Evolutionary conservation across 768 basidiomycete species (phyloP), one percentile per base, ranked within the genome.

Genomic region (Leccinum arenicola): DNA sequence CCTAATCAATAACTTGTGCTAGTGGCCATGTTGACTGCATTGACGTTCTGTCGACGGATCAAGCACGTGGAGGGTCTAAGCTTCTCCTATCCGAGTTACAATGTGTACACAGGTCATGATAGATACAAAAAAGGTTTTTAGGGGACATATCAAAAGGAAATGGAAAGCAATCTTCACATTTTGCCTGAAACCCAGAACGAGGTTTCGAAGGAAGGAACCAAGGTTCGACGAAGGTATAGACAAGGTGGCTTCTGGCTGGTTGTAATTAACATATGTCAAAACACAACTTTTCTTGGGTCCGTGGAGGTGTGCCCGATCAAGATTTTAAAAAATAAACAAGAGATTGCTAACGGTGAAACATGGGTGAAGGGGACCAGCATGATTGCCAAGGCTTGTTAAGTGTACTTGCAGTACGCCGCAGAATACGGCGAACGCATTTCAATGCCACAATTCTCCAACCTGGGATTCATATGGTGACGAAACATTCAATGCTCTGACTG

Each of bases 381-480:
- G 47, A 51, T 35, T 35, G 51, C 29, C 58, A 31, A 17, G 14
- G 9, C 36, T n/a, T 35, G 52, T 35, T 31, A 51, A 63, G 52
- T 29, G 50, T 54, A 23, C 4, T 58, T 58, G 59, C 27, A 36
- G 50, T 53, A 21, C 43, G 52, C 43, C 27, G 40, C 19, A 40
- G 43, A 54, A 54, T 12, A 6, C 19, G n/a, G 45, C 21, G 23
- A 25, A 43, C 3, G 38, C 33, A 21, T 43, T 72, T 73, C 66
- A 82, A 63, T 77, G 77, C 85, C 84, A 87, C 69, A 87, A 74
- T 62, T 85, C 85, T 36, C 86, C 86, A 8, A 77, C 78, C 59
- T 83, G 76, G 54, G 76, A 77, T 58, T 74, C 78, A 52, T 82
- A 80, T 59, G 58, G 60, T 21, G 63, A 61, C 21, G 70, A 63